phyloP scores from a whole-genome alignment of 2,329 filamentous ascomycete genomes.

The Apiospora arundinis region DNA sequence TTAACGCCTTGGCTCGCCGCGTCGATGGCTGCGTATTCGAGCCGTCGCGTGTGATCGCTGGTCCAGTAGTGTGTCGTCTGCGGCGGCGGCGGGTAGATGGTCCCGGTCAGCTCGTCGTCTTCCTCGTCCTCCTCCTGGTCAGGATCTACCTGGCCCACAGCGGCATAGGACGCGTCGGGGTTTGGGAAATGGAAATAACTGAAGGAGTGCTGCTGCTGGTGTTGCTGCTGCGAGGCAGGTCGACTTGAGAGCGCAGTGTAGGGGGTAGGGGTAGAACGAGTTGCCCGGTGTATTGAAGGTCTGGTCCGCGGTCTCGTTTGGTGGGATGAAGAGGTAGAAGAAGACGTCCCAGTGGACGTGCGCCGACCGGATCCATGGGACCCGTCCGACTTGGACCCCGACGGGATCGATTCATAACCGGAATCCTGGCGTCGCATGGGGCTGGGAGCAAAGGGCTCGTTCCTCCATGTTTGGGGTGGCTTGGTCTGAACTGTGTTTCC shows the following conservation, averaged over 20 bases:
- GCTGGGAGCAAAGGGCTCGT: constrained; percentile 40
- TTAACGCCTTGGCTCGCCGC: constrained; percentile 64
- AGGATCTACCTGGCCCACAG: constrained; percentile 13
- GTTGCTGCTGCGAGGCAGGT: constrained; percentile 33
- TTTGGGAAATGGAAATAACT: constrained; percentile 59
- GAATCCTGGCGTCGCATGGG: constrained; percentile 63
- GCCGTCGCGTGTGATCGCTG: constrained; percentile 64
- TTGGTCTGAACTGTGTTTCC: constrained; percentile 23
- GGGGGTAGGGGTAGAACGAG: constrained; percentile 43
- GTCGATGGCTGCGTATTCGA: constrained; percentile 72
- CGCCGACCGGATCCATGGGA: constrained; percentile 42
- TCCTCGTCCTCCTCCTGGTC: background rate
- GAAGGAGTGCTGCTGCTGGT: constrained; percentile 36
- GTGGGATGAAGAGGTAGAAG: constrained; percentile 34
- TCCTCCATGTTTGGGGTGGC: constrained; percentile 25
- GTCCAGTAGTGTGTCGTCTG: constrained; percentile 72
- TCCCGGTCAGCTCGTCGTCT: constrained; percentile 25
- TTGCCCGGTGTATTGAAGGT: constrained; percentile 49
- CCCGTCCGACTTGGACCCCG: constrained; percentile 46
- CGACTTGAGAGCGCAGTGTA: constrained; percentile 26
- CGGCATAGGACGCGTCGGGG: constrained; percentile 42
- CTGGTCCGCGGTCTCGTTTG: constrained; percentile 45
- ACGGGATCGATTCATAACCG: constrained; percentile 60
- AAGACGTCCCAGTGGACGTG: constrained; percentile 36
- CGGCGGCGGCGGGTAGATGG: constrained; percentile 52